phyloP scores from a whole-genome alignment of 23 red algal species.

The Agarophyton chilense region DNA sequence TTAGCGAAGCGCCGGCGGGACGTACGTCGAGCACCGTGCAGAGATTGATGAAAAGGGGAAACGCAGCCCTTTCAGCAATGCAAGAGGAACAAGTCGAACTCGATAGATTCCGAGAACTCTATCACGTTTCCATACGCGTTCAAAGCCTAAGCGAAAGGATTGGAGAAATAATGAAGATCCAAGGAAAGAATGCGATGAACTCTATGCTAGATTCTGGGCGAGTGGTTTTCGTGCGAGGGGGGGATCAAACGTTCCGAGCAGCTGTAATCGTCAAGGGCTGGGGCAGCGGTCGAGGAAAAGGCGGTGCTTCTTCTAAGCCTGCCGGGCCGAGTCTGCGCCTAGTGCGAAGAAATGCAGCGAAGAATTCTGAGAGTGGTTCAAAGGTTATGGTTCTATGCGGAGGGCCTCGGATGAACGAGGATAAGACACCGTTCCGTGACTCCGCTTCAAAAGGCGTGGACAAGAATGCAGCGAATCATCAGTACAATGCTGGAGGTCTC shows the following conservation, averaged over 20 bases:
- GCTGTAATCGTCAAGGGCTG: slow-evolving; percentile 33
- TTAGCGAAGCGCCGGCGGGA: slow-evolving; percentile 85
- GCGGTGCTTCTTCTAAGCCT: background rate
- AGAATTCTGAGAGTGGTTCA: background rate
- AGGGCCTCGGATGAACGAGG: slow-evolving; percentile 32
- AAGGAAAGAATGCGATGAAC: slow-evolving; percentile 49
- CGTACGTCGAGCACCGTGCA: slow-evolving; percentile 51
- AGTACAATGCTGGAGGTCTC: slow-evolving; percentile 47
- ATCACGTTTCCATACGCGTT: slow-evolving; percentile 15
- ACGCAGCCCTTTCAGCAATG: slow-evolving; percentile 46
- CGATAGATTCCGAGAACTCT: slow-evolving; percentile 43
- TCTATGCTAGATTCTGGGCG: slow-evolving; percentile 32
- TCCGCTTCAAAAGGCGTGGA: slow-evolving; percentile 11
- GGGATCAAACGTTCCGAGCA: slow-evolving; percentile 29
- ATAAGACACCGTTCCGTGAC: slow-evolving; percentile 29
- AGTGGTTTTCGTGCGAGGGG: slow-evolving; percentile 23
- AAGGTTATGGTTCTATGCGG: slow-evolving; percentile 42
- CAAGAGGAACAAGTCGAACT: slow-evolving; percentile 39
- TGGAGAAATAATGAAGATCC: background rate
- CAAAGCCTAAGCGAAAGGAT: slow-evolving; percentile 17
- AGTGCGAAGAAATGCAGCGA: background rate
- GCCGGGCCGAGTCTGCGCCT: background rate
- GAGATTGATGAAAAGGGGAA: slow-evolving; percentile 65
- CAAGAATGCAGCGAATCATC: background rate
- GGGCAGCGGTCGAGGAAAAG: background rate